These are phyloP conservation scores for Colletotrichum viniferum DNA, from an alignment of 2,329 filamentous ascomycete genomes.

Conservation along the genomic window DNA sequence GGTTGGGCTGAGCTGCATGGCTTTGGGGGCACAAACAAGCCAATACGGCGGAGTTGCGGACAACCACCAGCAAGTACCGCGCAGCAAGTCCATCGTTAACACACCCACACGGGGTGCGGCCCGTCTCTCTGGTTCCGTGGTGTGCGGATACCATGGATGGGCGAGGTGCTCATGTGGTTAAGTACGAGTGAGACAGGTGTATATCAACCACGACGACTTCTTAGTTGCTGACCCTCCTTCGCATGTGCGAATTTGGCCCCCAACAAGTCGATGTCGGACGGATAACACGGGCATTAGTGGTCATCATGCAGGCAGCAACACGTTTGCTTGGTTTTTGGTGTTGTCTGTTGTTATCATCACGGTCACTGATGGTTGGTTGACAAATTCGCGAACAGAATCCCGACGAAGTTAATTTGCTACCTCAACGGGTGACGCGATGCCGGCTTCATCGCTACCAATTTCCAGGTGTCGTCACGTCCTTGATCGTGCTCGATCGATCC, in stretches of 20 bases:
- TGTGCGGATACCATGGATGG: neutral
- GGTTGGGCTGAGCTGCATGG: conserved; percentile 7
- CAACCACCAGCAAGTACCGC: conserved; percentile 15
- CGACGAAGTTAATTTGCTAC: conserved; percentile 14
- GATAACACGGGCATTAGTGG: neutral
- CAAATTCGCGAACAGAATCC: neutral
- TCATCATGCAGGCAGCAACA: neutral
- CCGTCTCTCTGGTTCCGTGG: conserved; percentile 6
- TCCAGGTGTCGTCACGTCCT: conserved; percentile 23
- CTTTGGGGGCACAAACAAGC: neutral
- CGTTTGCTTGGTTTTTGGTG: neutral
- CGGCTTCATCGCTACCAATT: conserved; percentile 16
- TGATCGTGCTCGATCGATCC: conserved; percentile 23
- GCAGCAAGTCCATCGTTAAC: neutral
- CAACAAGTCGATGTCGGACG: neutral
- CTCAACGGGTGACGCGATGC: conserved; percentile 20
- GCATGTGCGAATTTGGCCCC: conserved; percentile 4
- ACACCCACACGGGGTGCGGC: conserved; percentile 10
- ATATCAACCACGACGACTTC: conserved; percentile 4
- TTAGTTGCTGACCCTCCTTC: conserved; percentile 1
- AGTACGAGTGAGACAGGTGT: neutral
- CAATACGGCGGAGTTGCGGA: conserved; percentile 1
- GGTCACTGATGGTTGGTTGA: neutral
- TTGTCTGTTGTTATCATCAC: neutral
- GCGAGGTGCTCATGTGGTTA: neutral